Conservation (phyloP, 2,329 filamentous ascomycete species). For the Stachybotrys chlorohalonatus region DNA sequence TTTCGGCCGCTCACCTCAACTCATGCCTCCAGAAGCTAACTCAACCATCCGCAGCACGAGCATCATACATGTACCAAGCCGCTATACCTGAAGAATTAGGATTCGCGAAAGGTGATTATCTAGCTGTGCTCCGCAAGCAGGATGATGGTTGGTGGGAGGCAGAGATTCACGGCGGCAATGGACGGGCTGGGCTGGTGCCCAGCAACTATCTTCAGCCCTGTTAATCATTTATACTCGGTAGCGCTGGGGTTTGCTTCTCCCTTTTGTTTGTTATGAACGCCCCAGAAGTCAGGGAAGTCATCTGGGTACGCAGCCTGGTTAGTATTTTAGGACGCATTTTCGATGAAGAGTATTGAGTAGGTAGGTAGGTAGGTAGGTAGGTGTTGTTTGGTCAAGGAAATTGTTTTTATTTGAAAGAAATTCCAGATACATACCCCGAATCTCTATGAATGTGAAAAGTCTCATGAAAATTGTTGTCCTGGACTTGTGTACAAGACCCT, state of each 20-base stretch:
- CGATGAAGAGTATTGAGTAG: background rate
- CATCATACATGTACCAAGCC: conserved; percentile 88
- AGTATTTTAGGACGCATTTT: no score
- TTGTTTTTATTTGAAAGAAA: background rate
- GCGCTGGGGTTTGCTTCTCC: background rate
- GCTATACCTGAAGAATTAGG: conserved; percentile 92
- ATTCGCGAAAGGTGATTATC: conserved; percentile 84
- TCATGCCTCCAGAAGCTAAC: background rate
- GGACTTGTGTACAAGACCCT: background rate
- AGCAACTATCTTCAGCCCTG: conserved; percentile 58
- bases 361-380: background rate
- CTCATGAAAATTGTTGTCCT: background rate
- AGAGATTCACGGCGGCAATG: conserved; percentile 66
- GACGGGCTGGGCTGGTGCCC: conserved; percentile 52
- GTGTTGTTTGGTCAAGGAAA: background rate
- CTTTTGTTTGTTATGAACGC: background rate
- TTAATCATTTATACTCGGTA: conserved; percentile 10
- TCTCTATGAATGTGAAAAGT: no score
- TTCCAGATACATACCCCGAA: no score
- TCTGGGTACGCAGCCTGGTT: background rate
- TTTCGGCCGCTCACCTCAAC: background rate
- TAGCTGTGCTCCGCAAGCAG: conserved; percentile 82
- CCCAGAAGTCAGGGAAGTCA: background rate
- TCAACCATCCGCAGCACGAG: conserved; percentile 54
- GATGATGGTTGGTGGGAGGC: conserved; percentile 99